These are phyloP conservation scores for Leccinum arenicola DNA, from an alignment of 768 basidiomycete species.

Conservation along the genomic window DNA sequence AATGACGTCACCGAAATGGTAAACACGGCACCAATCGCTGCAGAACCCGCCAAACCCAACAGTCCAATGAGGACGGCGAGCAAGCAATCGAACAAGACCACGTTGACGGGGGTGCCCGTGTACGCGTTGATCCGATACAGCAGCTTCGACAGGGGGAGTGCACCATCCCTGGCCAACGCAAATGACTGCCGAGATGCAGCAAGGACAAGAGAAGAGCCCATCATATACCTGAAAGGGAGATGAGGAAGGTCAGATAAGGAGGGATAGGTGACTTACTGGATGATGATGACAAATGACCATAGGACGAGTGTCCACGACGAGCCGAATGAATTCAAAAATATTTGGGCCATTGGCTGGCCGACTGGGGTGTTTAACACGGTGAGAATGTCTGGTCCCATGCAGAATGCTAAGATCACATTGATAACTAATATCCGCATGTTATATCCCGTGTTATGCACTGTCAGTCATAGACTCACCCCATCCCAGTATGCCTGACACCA, in stretches of 20 bases:
- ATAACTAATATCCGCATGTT: slow-evolving; percentile 36
- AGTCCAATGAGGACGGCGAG: slow-evolving; percentile 46
- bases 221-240: slow-evolving; percentile 36
- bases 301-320: slow-evolving; percentile 41
- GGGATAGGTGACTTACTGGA: slow-evolving; percentile 32
- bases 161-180: slow-evolving; percentile 57
- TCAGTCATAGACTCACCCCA: slow-evolving; percentile 31
- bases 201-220: slow-evolving; percentile 42
- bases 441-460: neutral
- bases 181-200: slow-evolving; percentile 52
- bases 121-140: slow-evolving; percentile 52
- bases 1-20: slow-evolving; percentile 41
- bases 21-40: slow-evolving; percentile 57
- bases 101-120: slow-evolving; percentile 56
- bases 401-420: slow-evolving; percentile 52
- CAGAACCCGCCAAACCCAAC: slow-evolving; percentile 48
- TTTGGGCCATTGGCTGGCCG: slow-evolving; percentile 39
- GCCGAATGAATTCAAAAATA: slow-evolving; percentile 40
- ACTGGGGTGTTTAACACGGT: slow-evolving; percentile 31
- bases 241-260: neutral
- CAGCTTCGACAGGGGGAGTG: slow-evolving; percentile 51
- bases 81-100: slow-evolving; percentile 49
- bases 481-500: slow-evolving; percentile 44
- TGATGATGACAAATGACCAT: slow-evolving; percentile 52
- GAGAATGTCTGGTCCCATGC: slow-evolving; percentile 50